Conservation (phyloP, 2,329 filamentous ascomycete genomes). For the Talaromyces sp. region DNA sequence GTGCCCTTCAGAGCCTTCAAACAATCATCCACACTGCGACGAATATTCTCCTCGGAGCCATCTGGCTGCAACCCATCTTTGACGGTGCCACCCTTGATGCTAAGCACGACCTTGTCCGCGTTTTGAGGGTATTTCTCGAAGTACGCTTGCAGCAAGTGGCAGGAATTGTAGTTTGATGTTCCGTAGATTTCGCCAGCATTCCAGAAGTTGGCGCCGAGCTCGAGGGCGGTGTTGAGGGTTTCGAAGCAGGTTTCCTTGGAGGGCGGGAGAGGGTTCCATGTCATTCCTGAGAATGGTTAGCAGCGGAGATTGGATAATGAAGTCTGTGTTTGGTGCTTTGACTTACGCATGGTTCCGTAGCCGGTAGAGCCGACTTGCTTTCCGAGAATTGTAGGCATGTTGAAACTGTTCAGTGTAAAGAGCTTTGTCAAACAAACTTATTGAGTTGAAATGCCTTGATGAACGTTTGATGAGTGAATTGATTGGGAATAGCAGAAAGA, state of each 20-base stretch:
- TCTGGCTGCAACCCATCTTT: slow-evolving; percentile 36
- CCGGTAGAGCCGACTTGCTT: slow-evolving; percentile 21
- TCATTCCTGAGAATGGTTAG: slow-evolving; percentile 16
- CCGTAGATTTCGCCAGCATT: slow-evolving; percentile 67
- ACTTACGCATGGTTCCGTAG: slow-evolving; percentile 22
- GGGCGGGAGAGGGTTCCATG: slow-evolving; percentile 19
- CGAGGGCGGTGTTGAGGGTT: slow-evolving; percentile 51
- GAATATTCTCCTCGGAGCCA: slow-evolving; percentile 53
- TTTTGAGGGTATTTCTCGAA: slow-evolving; percentile 63
- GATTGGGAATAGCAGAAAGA: not conserved
- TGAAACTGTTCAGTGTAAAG: not conserved
- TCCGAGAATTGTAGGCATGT: slow-evolving; percentile 21
- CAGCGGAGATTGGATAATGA: no score
- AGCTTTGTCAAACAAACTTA: not conserved
- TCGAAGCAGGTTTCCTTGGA: slow-evolving; percentile 19
- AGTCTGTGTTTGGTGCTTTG: no score
- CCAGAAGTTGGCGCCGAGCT: slow-evolving; percentile 52
- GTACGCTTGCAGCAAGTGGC: slow-evolving; percentile 60
- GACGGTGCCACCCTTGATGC: slow-evolving; percentile 58
- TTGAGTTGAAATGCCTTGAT: not conserved
- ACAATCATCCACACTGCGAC: slow-evolving; percentile 58
- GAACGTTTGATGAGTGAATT: not conserved
- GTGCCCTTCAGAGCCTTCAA: slow-evolving; percentile 45
- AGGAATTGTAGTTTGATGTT: slow-evolving; percentile 53
- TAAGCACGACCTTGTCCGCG: slow-evolving; percentile 59